Conservation (phyloP, 371 early-diverging fungal genomes). For the Rhizopus stolonifer region DNA sequence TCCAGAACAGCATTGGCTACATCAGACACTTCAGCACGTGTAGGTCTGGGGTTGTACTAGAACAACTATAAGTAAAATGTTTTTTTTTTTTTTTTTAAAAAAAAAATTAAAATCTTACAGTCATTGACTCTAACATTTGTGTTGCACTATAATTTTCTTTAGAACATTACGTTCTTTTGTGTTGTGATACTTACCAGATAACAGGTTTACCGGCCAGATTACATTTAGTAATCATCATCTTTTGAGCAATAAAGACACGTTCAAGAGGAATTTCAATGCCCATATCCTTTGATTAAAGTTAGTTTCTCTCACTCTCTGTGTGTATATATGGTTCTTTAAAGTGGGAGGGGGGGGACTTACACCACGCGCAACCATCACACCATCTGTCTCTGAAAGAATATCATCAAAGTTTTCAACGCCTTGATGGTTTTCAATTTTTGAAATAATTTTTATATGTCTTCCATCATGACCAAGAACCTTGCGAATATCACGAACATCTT, state of each 20-base stretch:
- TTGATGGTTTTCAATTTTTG: slow-evolving; percentile 95
- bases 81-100: too few relatives aligned
- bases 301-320: too few relatives aligned
- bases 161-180: too few relatives aligned
- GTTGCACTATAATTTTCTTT: slow-evolving; percentile 90
- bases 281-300: slow-evolving; percentile 84
- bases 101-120: slow-evolving; percentile 41
- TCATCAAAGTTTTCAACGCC: slow-evolving; percentile 97
- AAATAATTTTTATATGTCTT: slow-evolving; percentile 88
- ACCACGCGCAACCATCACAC: slow-evolving; percentile 99
- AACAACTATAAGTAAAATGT: background rate
- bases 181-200: slow-evolving; percentile 72
- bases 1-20: slow-evolving; percentile 98
- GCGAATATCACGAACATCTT: slow-evolving; percentile 87
- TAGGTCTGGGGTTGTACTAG: slow-evolving; percentile 91
- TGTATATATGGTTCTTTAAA: slow-evolving; percentile 4
- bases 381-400: slow-evolving; percentile 93
- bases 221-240: slow-evolving; percentile 96
- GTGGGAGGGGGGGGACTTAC: too few relatives aligned
- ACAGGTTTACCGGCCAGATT: slow-evolving; percentile 95
- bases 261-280: slow-evolving; percentile 96
- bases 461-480: slow-evolving; percentile 77
- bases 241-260: slow-evolving; percentile 94
- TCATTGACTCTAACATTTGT: slow-evolving; percentile 99
- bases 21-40: slow-evolving; percentile 98